These are phyloP conservation scores for Astrocystis sublimbata DNA, from an alignment of 495 filamentous ascomycete genomes.

Conservation along the genomic window DNA sequence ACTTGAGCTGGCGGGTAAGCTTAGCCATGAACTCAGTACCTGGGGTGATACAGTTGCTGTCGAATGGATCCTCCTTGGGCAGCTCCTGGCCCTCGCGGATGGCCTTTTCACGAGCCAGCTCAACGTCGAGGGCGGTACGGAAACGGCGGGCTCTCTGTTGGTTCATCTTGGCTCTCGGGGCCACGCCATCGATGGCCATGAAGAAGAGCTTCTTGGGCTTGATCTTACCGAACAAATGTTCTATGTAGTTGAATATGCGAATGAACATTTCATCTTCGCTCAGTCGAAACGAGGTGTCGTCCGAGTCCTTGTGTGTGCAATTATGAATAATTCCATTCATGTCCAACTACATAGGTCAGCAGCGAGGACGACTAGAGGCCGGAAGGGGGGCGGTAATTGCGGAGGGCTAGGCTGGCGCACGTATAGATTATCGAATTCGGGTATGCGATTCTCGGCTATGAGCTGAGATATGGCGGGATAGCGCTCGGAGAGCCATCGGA, in stretches of 20 bases:
- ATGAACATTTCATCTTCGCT: constrained; percentile 99
- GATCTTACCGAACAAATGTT: constrained; percentile 97
- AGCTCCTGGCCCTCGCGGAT: constrained; percentile 84
- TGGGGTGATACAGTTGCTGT: constrained; percentile 99
- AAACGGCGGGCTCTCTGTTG: constrained; percentile 96
- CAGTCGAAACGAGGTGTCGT: constrained; percentile 84
- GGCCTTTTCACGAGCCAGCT: constrained; percentile 86
- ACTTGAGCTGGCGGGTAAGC: constrained; percentile 89
- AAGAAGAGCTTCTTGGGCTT: constrained; percentile 98
- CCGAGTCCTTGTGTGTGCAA: constrained; percentile 92
- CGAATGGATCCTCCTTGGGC: constrained; percentile 93
- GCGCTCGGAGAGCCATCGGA: constrained; percentile 94
- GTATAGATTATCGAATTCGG: constrained; percentile 98
- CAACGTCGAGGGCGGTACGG: constrained; percentile 88
- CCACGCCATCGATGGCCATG: constrained; percentile 98
- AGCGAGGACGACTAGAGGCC: constrained; percentile 14
- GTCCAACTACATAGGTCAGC: constrained; percentile 61
- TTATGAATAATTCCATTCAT: constrained; percentile 99
- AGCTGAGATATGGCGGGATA: constrained; percentile 99
- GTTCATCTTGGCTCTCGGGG: constrained; percentile 99
- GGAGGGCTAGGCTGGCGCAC: constrained; percentile 43
- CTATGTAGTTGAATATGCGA: constrained; percentile 99
- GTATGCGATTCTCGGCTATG: constrained; percentile 98
- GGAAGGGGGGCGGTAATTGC: not conserved
- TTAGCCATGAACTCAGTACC: constrained; percentile 98